Conservation (phyloP, 2,329 filamentous ascomycete genomes). For the Ophiostoma pallidulum region DNA sequence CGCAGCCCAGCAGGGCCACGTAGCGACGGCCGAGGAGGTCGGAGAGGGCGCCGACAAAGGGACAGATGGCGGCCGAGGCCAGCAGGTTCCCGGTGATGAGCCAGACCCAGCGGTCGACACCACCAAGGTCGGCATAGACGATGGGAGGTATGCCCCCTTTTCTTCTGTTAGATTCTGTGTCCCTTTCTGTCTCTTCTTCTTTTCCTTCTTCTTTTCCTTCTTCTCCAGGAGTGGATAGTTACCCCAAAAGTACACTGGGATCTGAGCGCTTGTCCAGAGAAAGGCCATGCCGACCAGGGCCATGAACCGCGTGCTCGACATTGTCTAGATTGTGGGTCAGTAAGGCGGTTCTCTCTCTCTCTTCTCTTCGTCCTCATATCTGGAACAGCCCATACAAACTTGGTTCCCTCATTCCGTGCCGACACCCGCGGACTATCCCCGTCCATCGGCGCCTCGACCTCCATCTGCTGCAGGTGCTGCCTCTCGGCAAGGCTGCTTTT, state of each 20-base stretch:
- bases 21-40: constrained; percentile 54
- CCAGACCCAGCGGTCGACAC: constrained; percentile 52
- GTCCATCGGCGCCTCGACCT: too few species aligned
- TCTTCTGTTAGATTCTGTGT: too few species aligned
- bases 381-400: too few species aligned
- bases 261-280: constrained; percentile 23
- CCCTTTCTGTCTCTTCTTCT: too few species aligned
- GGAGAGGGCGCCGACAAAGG: constrained; percentile 57
- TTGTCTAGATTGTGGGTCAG: background rate
- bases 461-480: too few species aligned
- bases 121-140: constrained; percentile 52
- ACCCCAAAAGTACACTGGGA: constrained; percentile 24
- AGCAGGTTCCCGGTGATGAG: constrained; percentile 45
- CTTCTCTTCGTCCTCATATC: background rate
- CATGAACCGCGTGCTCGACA: constrained; percentile 16
- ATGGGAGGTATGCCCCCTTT: constrained; percentile 37
- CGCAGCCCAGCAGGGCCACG: constrained; percentile 45
- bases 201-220: too few species aligned
- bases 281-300: constrained; percentile 22
- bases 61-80: constrained; percentile 46
- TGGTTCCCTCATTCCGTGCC: too few species aligned
- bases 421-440: too few species aligned
- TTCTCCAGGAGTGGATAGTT: constrained; percentile 16
- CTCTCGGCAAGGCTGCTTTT: background rate
- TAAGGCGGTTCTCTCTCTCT: background rate